Percentiles rank a stretch among this genome's conserved stretches.
Evolutionary conservation across 1,139 yeast species (phyloP).

Genomic region (Scheffersomyces insectosa): DNA sequence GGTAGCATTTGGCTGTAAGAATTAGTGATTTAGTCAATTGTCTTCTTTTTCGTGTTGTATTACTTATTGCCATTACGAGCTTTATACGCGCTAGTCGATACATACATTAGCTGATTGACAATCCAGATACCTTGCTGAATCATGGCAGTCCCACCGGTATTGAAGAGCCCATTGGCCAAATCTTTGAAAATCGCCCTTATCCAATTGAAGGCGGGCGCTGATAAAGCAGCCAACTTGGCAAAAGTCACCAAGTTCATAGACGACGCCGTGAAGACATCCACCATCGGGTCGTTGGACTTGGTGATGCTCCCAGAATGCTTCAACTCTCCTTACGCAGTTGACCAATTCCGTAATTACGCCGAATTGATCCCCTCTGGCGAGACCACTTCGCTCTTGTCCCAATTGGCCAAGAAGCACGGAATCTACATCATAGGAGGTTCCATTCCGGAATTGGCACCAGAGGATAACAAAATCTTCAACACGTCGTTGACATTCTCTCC

Average conservation of each 20-base stretch:
- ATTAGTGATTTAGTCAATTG: too few relatives aligned
- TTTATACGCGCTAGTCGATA: too few relatives aligned
- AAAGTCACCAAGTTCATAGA: conserved; percentile 52
- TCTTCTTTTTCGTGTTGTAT: too few relatives aligned
- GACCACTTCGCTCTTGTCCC: conserved; percentile 61
- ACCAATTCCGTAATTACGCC: conserved; percentile 81
- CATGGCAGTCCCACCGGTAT: conserved; percentile 22
- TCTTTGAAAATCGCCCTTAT: conserved; percentile 66
- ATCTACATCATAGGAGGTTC: conserved; percentile 86
- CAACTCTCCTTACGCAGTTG: conserved; percentile 91
- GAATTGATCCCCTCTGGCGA: conserved; percentile 73
- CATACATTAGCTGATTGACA: too few relatives aligned
- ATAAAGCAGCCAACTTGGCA: conserved; percentile 57
- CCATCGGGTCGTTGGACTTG: conserved; percentile 50
- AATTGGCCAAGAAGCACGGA: conserved; percentile 60
- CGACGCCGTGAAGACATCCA: conserved; percentile 51
- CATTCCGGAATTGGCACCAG: conserved; percentile 69
- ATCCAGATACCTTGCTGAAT: background rate
- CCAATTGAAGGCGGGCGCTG: conserved; percentile 74
- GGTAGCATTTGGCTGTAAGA: too few relatives aligned
- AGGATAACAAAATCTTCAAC: conserved; percentile 65
- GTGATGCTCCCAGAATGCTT: conserved; percentile 90
- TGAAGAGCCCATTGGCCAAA: conserved; percentile 31
- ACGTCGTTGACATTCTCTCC: conserved; percentile 78
- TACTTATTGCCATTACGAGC: too few relatives aligned